phyloP scores from a whole-genome alignment of 2,329 filamentous ascomycete genomes.

The Mycocentrospora acerina region DNA sequence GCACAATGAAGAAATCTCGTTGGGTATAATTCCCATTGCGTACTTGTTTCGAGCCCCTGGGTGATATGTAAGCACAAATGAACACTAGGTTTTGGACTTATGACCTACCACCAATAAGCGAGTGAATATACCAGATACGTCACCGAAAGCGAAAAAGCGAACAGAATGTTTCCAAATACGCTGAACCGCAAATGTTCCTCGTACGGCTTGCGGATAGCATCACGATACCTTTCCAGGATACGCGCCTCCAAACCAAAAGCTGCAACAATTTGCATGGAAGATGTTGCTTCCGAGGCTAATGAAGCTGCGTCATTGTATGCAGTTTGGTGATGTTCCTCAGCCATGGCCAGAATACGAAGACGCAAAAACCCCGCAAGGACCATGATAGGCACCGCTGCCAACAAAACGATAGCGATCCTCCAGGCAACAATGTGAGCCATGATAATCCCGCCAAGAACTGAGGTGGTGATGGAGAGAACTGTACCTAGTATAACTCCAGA shows the following conservation, averaged over 20 bases:
- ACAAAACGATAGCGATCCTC: slow-evolving; percentile 54
- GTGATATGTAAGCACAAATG: slow-evolving; percentile 5
- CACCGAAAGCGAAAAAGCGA: slow-evolving; percentile 48
- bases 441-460: slow-evolving; percentile 51
- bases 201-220: slow-evolving; percentile 43
- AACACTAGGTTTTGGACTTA: slow-evolving; percentile 8
- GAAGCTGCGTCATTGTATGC: slow-evolving; percentile 65
- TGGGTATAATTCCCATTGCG: slow-evolving; percentile 45
- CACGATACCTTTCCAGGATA: slow-evolving; percentile 41
- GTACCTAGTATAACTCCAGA: slow-evolving; percentile 54
- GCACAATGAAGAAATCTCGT: slow-evolving; percentile 49
- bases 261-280: slow-evolving; percentile 63
- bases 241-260: slow-evolving; percentile 46
- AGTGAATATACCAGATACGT: slow-evolving; percentile 53
- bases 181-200: slow-evolving; percentile 44
- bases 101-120: slow-evolving; percentile 50
- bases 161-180: slow-evolving; percentile 44
- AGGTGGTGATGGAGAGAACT: slow-evolving; percentile 51
- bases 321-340: slow-evolving; percentile 64
- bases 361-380: slow-evolving; percentile 50
- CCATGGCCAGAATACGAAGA: slow-evolving; percentile 54
- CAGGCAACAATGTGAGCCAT: slow-evolving; percentile 52
- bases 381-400: slow-evolving; percentile 53
- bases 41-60: slow-evolving; percentile 45
- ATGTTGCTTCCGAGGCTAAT: slow-evolving; percentile 67